Evolutionary conservation across 139 green algal genomes (phyloP), one percentile per base, ranked within the genome.

Genomic region (Edaphochlamys debaryana): DNA sequence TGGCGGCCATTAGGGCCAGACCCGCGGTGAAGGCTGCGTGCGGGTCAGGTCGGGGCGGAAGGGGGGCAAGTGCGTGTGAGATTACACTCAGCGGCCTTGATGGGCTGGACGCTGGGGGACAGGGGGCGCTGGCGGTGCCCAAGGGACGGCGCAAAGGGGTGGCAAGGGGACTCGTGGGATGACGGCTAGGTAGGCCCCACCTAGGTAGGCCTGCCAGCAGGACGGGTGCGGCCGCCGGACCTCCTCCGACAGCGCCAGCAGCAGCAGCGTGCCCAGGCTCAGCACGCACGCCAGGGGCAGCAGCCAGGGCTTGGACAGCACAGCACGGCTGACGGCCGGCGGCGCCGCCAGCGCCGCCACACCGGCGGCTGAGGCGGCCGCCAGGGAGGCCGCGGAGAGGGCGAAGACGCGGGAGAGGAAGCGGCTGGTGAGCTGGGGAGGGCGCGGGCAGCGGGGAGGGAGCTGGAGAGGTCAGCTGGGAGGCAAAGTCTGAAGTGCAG

Each of bases 271-370:
- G n/a, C 75, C 75, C 17, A 62, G 15, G 15, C 40, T 42, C 75
- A 81, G 75, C 40, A 81, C 75, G 17, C 30, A 0, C 11, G 75
- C 34, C 60, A 81, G 75, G 15, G 66, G 60, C 29, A 81, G 75
- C 60, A 34, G 60, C 75, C 75, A 81, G n/a, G 75, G 75, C 60
- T n/a, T 60, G 17, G 60, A 19, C 38, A 81, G 75, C 60, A 81
- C 30, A 30, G 13, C 34, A 5, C 17, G n/a, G n/a, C n/a, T n/a
- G 11, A 54, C 45, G 11, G 13, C 11, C 45, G 45, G 45, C 45
- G 45, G 13, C 11, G 11, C 45, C 45, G 45, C 45, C 11, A 54
- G 45, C 11, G 11, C 45, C 13, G 45, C 45, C 11, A 13, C 45
- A 13, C 45, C 45, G 45, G 45, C 45, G 13, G 45, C 45, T 9